Percentiles rank a stretch among this genome's conserved stretches.
These are phyloP conservation scores for Hibiscus syriacus DNA, from an alignment of 345 rosid species.

Conservation along the genomic window DNA sequence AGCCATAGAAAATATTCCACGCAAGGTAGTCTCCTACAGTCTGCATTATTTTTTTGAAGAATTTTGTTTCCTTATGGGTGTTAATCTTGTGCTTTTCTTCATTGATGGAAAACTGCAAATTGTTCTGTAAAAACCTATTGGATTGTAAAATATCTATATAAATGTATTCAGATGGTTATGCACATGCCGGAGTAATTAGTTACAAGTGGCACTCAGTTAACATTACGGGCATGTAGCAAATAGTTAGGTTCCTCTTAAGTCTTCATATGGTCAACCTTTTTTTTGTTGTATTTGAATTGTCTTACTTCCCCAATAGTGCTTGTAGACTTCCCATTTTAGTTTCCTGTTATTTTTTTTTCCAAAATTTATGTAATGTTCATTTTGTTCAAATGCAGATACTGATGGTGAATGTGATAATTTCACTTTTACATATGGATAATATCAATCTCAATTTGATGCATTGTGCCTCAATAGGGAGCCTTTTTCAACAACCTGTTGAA, in stretches of 20 bases:
- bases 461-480: constrained; percentile 44
- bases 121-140: constrained; percentile 5
- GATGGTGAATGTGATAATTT: constrained; percentile 82
- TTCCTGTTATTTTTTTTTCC: constrained; percentile 1
- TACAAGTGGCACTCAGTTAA: constrained; percentile 25
- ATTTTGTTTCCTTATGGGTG: constrained; percentile 6
- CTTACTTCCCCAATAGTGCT: background rate
- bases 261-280: background rate
- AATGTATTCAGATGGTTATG: background rate
- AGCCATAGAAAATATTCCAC: constrained; percentile 66
- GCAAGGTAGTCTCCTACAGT: constrained; percentile 47
- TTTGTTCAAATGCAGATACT: constrained; percentile 60
- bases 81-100: constrained; percentile 5
- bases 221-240: background rate
- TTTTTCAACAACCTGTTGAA: constrained; percentile 33
- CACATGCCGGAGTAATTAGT: background rate
- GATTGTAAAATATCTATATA: constrained; percentile 1
- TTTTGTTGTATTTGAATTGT: background rate
- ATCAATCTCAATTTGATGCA: constrained; percentile 55
- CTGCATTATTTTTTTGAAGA: constrained; percentile 10
- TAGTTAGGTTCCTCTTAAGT: background rate
- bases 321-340: background rate
- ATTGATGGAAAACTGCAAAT: constrained; percentile 6
- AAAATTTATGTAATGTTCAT: constrained; percentile 18
- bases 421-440: constrained; percentile 82